These are phyloP conservation scores for Yarrowia sp. DNA, from an alignment of 805 yeast species.

Conservation along the genomic window DNA sequence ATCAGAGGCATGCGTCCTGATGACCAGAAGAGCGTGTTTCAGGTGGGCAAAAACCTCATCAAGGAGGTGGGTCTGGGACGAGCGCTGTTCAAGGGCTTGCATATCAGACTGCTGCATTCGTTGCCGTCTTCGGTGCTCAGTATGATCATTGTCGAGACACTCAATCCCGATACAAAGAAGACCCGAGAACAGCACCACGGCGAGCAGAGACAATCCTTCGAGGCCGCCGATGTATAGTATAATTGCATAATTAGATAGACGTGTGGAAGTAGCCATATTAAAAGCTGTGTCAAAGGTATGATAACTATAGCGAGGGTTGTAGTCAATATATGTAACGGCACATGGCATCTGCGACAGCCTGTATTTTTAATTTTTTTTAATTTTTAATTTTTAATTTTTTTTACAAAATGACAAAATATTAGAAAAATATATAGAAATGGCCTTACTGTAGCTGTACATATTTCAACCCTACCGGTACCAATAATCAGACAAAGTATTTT, in stretches of 20 bases:
- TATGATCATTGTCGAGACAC: constrained; percentile 44
- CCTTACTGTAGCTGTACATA: no score
- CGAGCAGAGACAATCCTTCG: constrained; percentile 1
- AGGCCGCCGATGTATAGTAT: constrained; percentile 15
- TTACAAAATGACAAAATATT: no score
- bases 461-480: no score
- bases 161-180: constrained; percentile 39
- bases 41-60: constrained; percentile 41
- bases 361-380: no score
- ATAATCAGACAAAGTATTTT: no score
- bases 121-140: constrained; percentile 44
- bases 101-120: constrained; percentile 40
- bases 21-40: constrained; percentile 39
- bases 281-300: no score
- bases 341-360: no score
- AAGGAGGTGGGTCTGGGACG: constrained; percentile 41
- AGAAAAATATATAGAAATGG: no score
- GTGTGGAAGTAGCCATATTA: no score
- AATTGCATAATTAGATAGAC: constrained; percentile 5
- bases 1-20: constrained; percentile 41
- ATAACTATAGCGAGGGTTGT: no score
- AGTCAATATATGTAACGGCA: no score
- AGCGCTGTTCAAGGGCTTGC: constrained; percentile 42
- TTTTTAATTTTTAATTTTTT: no score
- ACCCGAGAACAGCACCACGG: constrained; percentile 9